Evolutionary conservation across 2,329 filamentous ascomycete species (phyloP).

Genomic region (Chaetothyriales sp.): DNA sequence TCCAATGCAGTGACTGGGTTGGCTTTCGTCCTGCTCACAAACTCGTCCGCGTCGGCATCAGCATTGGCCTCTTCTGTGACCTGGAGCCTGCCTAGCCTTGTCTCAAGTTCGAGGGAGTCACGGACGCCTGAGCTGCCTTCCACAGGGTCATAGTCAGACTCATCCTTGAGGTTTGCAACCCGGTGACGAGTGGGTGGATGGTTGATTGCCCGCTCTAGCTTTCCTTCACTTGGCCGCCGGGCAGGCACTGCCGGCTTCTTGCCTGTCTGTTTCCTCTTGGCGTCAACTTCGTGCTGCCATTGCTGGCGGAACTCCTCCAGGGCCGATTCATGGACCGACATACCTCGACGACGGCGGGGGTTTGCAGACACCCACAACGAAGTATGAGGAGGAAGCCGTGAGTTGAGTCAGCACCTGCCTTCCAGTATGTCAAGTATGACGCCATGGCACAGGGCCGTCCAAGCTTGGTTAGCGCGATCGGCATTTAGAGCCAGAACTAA

Average conservation of each 20-base stretch:
- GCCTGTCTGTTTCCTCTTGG: slow-evolving; percentile 22
- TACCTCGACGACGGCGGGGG: neutral
- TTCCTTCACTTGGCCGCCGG: slow-evolving; percentile 8
- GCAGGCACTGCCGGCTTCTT: slow-evolving; percentile 2
- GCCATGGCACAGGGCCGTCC: neutral
- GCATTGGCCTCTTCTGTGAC: slow-evolving; percentile 16
- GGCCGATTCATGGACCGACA: slow-evolving; percentile 11
- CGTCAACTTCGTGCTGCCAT: slow-evolving; percentile 68
- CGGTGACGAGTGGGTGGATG: slow-evolving; percentile 28
- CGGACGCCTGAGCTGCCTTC: slow-evolving; percentile 5
- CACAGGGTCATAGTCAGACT: slow-evolving; percentile 20
- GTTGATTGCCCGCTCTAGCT: slow-evolving; percentile 16
- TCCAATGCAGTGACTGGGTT: slow-evolving; percentile 68
- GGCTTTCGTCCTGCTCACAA: slow-evolving; percentile 19
- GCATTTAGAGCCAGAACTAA: neutral
- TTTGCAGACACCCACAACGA: too few relatives aligned
- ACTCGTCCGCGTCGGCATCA: slow-evolving; percentile 24
- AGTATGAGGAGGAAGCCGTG: too few relatives aligned
- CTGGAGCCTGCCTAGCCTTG: slow-evolving; percentile 3
- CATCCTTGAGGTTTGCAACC: slow-evolving; percentile 24
- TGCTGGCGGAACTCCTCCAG: slow-evolving; percentile 72
- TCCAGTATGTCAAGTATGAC: neutral
- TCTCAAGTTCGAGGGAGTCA: neutral
- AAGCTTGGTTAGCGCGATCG: neutral
- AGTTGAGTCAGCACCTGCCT: neutral